Evolutionary conservation across 2,329 filamentous ascomycete species (phyloP).

Genomic region (Penicillium sp.): DNA sequence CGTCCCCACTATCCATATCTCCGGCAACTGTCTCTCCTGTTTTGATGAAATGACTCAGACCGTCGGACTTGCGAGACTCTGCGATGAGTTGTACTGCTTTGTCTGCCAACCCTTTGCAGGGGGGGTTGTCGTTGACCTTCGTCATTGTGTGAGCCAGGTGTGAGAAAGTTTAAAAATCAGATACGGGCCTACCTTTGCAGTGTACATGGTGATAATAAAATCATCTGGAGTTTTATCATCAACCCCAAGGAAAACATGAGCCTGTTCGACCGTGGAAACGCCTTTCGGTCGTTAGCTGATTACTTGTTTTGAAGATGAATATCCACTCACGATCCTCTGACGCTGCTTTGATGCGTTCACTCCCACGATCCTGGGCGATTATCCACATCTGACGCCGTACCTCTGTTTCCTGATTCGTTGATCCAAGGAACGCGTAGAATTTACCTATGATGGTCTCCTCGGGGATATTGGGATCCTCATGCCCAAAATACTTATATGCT

Average conservation of each 20-base stretch:
- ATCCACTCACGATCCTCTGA: conserved; percentile 54
- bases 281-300: conserved; percentile 29
- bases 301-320: neutral
- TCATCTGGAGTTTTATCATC: conserved; percentile 54
- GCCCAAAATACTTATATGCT: conserved; percentile 62
- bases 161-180: neutral
- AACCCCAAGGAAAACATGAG: conserved; percentile 62
- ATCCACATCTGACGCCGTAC: conserved; percentile 58
- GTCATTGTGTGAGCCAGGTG: neutral
- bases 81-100: conserved; percentile 63
- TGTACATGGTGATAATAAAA: conserved; percentile 58
- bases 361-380: conserved; percentile 61
- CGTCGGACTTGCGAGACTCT: conserved; percentile 56
- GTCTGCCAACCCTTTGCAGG: conserved; percentile 50
- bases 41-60: conserved; percentile 54
- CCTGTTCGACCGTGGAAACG: conserved; percentile 64
- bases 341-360: conserved; percentile 58
- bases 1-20: conserved; percentile 59
- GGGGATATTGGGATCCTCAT: conserved; percentile 50
- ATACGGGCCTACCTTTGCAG: conserved; percentile 52
- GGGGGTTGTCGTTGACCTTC: conserved; percentile 54
- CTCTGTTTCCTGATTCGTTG: conserved; percentile 58
- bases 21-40: conserved; percentile 52
- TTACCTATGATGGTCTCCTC: conserved; percentile 64
- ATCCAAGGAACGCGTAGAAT: conserved; percentile 60